Percentiles rank a stretch among this genome's conserved stretches.
phyloP scores from a whole-genome alignment of 306 rosid species.

The Astragalus membranaceus region DNA sequence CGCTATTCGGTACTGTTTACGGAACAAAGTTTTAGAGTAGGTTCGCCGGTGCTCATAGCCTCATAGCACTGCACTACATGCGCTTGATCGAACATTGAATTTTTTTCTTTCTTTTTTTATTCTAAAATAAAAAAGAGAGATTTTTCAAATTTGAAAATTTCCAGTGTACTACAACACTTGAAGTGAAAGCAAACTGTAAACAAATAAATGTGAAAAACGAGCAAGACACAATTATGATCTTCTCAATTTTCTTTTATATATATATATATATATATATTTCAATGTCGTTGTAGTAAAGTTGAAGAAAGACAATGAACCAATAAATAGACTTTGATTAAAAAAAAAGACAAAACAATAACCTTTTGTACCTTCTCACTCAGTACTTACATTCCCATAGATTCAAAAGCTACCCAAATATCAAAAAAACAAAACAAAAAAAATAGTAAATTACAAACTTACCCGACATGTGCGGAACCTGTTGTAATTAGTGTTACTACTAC shows the following conservation, averaged over 20 bases:
- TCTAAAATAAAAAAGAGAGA: background rate
- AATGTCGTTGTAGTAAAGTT: conserved; percentile 19
- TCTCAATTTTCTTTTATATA: background rate
- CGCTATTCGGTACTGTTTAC: too few species aligned
- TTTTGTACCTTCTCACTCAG: background rate
- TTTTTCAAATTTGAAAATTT: background rate
- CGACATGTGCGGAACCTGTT: conserved; percentile 14
- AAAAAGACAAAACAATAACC: background rate
- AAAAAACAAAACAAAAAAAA: conserved; percentile 14
- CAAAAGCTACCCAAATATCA: conserved; percentile 13
- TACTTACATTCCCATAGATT: background rate
- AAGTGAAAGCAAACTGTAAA: conserved; percentile 7
- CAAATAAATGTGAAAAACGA: background rate
- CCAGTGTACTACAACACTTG: background rate
- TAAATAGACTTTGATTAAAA: conserved; percentile 13
- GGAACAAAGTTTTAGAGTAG: too few species aligned
- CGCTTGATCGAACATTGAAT: too few species aligned
- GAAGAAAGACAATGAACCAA: conserved; percentile 22
- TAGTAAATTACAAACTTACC: conserved; percentile 7
- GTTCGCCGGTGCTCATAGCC: too few species aligned
- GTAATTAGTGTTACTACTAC: background rate
- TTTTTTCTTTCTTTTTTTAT: too few species aligned
- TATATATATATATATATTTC: too few species aligned
- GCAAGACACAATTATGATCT: conserved; percentile 11
- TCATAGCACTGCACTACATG: too few species aligned